These are phyloP conservation scores for Trichoderma sp. DNA, from an alignment of 2,329 filamentous ascomycete species.

Conservation along the genomic window DNA sequence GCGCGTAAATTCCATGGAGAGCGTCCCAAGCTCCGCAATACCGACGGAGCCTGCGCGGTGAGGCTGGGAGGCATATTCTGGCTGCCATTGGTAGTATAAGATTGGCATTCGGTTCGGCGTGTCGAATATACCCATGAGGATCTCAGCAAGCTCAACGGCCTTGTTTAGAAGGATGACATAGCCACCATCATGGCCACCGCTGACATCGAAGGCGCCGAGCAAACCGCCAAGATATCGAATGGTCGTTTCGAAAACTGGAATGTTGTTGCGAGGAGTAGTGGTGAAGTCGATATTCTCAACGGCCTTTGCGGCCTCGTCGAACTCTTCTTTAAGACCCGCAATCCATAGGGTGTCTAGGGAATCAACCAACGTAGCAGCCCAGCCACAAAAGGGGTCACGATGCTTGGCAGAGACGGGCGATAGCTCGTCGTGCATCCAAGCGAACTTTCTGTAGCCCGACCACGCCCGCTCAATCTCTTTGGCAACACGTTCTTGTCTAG, in stretches of 20 bases:
- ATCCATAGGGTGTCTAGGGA: conserved; percentile 82
- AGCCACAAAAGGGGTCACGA: conserved; percentile 84
- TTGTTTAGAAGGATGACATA: conserved; percentile 72
- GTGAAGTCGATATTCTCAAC: conserved; percentile 81
- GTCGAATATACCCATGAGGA: conserved; percentile 80
- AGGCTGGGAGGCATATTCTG: conserved; percentile 59
- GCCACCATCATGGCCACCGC: conserved; percentile 52
- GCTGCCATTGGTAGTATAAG: conserved; percentile 76
- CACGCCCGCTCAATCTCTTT: conserved; percentile 75
- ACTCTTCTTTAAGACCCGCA: conserved; percentile 75
- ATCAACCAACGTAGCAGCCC: conserved; percentile 86
- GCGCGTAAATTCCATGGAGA: conserved; percentile 85
- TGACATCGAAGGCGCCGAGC: conserved; percentile 82
- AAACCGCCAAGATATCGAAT: conserved; percentile 90
- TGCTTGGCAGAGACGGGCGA: conserved; percentile 64
- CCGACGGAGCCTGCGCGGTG: conserved; percentile 59
- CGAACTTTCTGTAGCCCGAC: conserved; percentile 74
- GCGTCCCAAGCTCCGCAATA: conserved; percentile 71
- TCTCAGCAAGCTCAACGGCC: conserved; percentile 73
- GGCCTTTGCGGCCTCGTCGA: conserved; percentile 70
- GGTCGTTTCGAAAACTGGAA: conserved; percentile 89
- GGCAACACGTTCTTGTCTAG: conserved; percentile 66
- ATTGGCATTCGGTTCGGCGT: conserved; percentile 93
- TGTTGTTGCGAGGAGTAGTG: conserved; percentile 60
- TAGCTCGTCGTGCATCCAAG: conserved; percentile 86